These are phyloP conservation scores for Trebouxia sp. DNA, from an alignment of 139 green algal species.

Conservation along the genomic window DNA sequence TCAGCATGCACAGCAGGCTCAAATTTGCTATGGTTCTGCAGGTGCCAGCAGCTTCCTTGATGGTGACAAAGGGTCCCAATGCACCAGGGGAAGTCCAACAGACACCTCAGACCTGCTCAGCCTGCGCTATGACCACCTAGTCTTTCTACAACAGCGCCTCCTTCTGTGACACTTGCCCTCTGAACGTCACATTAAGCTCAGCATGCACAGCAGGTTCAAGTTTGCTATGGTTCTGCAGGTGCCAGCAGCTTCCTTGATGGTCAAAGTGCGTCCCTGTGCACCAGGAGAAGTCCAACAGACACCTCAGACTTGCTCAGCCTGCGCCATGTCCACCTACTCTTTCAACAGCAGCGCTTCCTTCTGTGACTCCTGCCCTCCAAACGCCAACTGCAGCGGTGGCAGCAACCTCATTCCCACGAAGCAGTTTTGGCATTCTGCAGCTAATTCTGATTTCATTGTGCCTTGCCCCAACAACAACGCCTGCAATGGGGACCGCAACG, in stretches of 20 bases:
- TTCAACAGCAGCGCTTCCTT: not conserved
- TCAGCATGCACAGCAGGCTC: not conserved
- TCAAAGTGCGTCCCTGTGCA: not conserved
- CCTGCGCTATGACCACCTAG: not conserved
- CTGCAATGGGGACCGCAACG: not conserved
- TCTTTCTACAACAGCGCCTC: not conserved
- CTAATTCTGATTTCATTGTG: not conserved
- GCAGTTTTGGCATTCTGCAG: not conserved
- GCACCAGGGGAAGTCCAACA: not conserved
- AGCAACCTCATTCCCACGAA: not conserved
- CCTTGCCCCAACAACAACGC: conserved; percentile 1
- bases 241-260: not conserved
- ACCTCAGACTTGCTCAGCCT: not conserved
- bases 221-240: not conserved
- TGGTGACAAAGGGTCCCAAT: not conserved
- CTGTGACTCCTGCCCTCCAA: not conserved
- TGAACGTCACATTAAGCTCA: too few relatives aligned
- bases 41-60: not conserved
- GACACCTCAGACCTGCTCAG: not conserved
- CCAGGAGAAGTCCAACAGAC: not conserved
- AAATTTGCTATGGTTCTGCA: not conserved
- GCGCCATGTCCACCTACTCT: not conserved
- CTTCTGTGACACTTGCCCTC: not conserved
- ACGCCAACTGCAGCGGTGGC: not conserved
- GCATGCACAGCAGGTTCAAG: not conserved